phyloP scores from a whole-genome alignment of 148 eudicot species.

The Silene uniflora region DNA sequence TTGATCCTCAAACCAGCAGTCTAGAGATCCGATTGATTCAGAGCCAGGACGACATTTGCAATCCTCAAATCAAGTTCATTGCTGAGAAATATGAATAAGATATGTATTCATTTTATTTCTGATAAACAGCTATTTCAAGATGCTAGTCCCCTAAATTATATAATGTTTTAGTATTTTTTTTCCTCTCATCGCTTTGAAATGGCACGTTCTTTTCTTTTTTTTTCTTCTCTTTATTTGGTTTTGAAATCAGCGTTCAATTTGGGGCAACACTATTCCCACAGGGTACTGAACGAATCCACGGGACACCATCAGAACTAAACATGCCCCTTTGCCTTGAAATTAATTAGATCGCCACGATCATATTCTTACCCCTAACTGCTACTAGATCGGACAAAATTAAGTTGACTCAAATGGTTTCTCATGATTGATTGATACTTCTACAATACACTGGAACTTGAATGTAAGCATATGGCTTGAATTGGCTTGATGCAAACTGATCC shows the following conservation, averaged over 20 bases:
- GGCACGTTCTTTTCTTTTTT: background rate
- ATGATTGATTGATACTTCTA: no score
- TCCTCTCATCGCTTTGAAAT: background rate
- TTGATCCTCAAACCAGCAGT: slow-evolving; percentile 76
- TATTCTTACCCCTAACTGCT: no score
- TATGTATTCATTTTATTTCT: background rate
- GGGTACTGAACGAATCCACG: background rate
- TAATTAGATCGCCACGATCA: no score
- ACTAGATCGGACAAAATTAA: no score
- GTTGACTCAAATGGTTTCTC: no score
- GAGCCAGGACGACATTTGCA: slow-evolving; percentile 78
- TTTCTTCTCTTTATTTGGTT: no score
- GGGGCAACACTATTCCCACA: background rate
- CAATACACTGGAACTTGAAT: no score
- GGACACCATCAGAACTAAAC: background rate
- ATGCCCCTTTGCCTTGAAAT: no score
- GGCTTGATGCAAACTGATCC: no score
- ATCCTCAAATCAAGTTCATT: slow-evolving; percentile 62
- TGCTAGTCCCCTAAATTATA: background rate
- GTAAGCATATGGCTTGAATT: no score
- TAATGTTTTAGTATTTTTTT: background rate
- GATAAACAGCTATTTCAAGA: background rate
- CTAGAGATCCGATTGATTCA: slow-evolving; percentile 88
- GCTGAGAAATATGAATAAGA: slow-evolving; percentile 46
- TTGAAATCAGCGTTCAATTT: no score